phyloP scores from a whole-genome alignment of 1,139 yeast genomes.

The Candida mesenterica region DNA sequence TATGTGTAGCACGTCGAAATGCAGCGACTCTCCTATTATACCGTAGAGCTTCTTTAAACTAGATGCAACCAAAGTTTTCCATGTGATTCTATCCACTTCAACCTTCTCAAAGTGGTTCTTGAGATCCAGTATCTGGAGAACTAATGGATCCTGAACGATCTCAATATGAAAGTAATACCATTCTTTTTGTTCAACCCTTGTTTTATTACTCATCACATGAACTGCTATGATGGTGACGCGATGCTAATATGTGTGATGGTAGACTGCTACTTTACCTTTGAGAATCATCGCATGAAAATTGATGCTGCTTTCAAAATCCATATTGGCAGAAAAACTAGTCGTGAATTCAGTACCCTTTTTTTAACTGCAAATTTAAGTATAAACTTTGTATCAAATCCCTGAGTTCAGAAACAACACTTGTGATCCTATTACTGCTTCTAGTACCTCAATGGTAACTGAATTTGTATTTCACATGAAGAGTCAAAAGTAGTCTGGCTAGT shows the following conservation, averaged over 20 bases:
- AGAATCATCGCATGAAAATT: no score
- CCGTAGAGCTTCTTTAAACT: constrained; percentile 38
- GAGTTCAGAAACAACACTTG: no score
- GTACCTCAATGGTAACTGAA: constrained; percentile 10
- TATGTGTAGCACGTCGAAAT: constrained; percentile 35
- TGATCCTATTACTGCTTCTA: no score
- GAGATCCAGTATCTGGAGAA: constrained; percentile 10
- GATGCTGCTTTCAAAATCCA: no score
- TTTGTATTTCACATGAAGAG: constrained; percentile 14
- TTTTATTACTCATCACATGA: not conserved
- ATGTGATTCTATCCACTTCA: constrained; percentile 35
- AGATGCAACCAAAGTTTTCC: constrained; percentile 35
- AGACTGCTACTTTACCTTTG: no score
- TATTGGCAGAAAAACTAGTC: no score
- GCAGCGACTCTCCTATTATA: constrained; percentile 38
- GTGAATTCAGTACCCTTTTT: no score
- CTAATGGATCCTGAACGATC: constrained; percentile 15
- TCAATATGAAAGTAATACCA: constrained; percentile 15
- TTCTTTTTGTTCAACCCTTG: constrained; percentile 6
- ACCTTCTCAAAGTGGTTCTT: constrained; percentile 11
- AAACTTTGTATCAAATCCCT: no score
- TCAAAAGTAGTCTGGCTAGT: constrained; percentile 9
- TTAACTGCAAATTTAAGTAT: no score
- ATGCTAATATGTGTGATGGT: no score
- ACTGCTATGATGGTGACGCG: no score